These are phyloP conservation scores for Stipa capillata DNA, from an alignment of 176 grass and related monocot species.

Conservation along the genomic window DNA sequence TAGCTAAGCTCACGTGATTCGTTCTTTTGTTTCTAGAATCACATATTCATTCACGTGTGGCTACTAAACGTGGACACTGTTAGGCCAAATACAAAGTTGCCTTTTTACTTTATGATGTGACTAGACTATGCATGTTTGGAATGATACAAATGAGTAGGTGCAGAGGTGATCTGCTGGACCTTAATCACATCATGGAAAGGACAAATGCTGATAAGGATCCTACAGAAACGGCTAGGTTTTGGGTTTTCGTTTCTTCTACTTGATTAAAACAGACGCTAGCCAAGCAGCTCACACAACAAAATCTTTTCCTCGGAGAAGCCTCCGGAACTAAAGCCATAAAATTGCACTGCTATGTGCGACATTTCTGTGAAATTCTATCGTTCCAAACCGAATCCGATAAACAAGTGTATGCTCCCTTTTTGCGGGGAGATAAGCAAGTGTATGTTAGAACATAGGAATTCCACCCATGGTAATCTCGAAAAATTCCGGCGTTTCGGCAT, in stretches of 20 bases:
- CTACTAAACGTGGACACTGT: not conserved
- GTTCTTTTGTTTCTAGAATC: not conserved
- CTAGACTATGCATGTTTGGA: not conserved
- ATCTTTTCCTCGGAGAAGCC: not conserved
- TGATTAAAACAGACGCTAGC: not conserved
- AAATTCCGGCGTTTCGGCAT: too few relatives aligned
- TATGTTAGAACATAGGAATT: too few relatives aligned
- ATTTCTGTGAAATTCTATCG: too few relatives aligned
- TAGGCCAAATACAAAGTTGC: not conserved
- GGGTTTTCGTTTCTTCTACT: not conserved
- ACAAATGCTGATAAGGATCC: not conserved
- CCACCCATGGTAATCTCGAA: too few relatives aligned
- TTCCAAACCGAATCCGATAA: too few relatives aligned
- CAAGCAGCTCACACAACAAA: not conserved
- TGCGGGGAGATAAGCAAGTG: too few relatives aligned
- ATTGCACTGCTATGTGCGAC: too few relatives aligned
- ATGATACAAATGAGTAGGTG: not conserved
- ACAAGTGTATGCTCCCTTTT: too few relatives aligned
- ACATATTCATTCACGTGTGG: not conserved
- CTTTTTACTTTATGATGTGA: not conserved
- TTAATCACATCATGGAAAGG: not conserved
- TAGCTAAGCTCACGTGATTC: conserved; percentile 22
- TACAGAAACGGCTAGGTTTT: not conserved
- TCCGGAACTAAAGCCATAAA: too few relatives aligned
- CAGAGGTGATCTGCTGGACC: not conserved